Base-by-base conservation (phyloP, 495 filamentous ascomycete genomes). In the Parathielavia hyrcaniae region DNA sequence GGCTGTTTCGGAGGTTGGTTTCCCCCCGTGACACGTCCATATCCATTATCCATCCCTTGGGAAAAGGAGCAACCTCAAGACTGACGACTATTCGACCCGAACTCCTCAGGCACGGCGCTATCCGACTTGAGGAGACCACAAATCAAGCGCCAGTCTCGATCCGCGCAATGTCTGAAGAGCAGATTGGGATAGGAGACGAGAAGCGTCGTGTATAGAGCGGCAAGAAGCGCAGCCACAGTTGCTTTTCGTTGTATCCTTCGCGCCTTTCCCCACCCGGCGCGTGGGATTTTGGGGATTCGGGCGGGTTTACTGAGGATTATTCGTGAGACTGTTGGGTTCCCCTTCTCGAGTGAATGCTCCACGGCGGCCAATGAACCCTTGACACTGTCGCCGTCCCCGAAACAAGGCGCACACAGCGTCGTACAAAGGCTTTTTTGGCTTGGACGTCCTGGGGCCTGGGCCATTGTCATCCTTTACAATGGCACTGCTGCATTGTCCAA, bases 1-100 rank as follows among this genome's bases (percentile, higher is more conserved):
- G 64, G 8, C 38, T 73, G n/a, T 68, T 61, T 11, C 50, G 51
- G 48, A 66, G 73, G 73, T 75, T 35, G 62, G 67, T 62, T 35
- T 11, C 6, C 19, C 26, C 12, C 16, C 12, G 47, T 4, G 10
- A 13, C 14, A 17, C 16, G 12, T n/a, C 4, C 2, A 11, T 4
- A 9, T 17, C 1, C 8, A 9, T 2, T n/a, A 26, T 10, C 23
- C 16, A 13, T 7, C 4, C 14, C 39, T 16, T 3, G 39, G 39
- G n/a, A n/a, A 41, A 16, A 41, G 26, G 49, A 20, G 47, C 46
- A 4, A 20, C 30, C 47, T 1, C 1, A 19, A 39, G 8, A 22
- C 47, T 39, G 11, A 49, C 7, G 12, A 11, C 1, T 7, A 10
- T 19, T 26, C 22, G 9, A 16, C 32, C 16, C 36, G 17, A 5